Evolutionary conservation across 2,329 filamentous ascomycete species (phyloP).

Genomic region (Penicillium sp.): DNA sequence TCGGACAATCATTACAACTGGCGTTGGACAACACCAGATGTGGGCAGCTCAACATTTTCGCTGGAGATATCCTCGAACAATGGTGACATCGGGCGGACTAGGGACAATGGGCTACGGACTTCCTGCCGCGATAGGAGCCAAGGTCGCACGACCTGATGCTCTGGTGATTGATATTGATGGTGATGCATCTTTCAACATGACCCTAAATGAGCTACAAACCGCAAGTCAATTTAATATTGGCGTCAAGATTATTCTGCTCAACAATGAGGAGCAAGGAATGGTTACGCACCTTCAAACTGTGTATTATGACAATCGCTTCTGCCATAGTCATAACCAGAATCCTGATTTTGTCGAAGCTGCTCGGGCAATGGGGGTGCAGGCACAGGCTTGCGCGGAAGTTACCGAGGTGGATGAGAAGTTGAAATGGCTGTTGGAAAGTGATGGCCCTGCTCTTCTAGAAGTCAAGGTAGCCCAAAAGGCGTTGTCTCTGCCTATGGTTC

Average conservation of each 20-base stretch:
- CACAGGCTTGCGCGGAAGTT: neutral
- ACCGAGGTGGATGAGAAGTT: neutral
- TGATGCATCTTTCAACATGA: constrained; percentile 80
- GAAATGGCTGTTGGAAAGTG: neutral
- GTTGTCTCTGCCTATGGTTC: neutral
- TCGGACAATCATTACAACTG: constrained; percentile 81
- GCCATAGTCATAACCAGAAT: constrained; percentile 3
- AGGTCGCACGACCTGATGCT: constrained; percentile 75
- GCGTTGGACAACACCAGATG: constrained; percentile 97
- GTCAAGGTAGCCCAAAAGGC: neutral
- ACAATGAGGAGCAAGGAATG: constrained; percentile 96
- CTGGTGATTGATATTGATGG: constrained; percentile 93
- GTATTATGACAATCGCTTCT: constrained; percentile 8
- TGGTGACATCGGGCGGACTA: constrained; percentile 92
- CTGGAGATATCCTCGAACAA: constrained; percentile 84
- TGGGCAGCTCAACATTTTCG: constrained; percentile 94
- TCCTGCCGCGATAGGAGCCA: constrained; percentile 91
- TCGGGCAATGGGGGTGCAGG: constrained; percentile 4
- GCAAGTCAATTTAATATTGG: constrained; percentile 81
- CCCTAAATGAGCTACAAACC: constrained; percentile 14
- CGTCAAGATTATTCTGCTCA: constrained; percentile 86
- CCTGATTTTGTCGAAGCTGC: constrained; percentile 1
- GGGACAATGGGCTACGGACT: constrained; percentile 94
- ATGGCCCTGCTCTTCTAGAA: neutral
- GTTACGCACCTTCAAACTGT: constrained; percentile 72